phyloP scores from a whole-genome alignment of 129 eudicot genomes.

The Lactuca saligna region DNA sequence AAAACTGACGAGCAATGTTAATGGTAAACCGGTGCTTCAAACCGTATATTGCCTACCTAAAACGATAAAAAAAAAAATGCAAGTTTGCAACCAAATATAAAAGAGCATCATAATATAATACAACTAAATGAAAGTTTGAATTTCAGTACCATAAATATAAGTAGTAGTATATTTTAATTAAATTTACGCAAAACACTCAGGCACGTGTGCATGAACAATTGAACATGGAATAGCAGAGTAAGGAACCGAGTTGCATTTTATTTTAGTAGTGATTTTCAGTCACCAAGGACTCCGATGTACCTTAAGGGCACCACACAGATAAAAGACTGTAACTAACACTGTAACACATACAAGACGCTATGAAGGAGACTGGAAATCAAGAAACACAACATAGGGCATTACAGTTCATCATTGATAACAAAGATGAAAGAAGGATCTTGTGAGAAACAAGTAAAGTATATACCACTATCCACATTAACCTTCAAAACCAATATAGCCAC shows the following conservation, averaged over 20 bases:
- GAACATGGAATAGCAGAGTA: too few relatives aligned
- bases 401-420: not conserved
- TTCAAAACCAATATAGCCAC: not conserved
- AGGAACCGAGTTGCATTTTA: not conserved
- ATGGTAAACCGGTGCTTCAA: too few relatives aligned
- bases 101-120: too few relatives aligned
- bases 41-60: too few relatives aligned
- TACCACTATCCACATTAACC: constrained; percentile 15
- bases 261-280: constrained; percentile 1
- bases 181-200: constrained; percentile 2
- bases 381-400: not conserved
- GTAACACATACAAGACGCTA: not conserved
- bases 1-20: too few relatives aligned
- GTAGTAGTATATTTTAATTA: too few relatives aligned
- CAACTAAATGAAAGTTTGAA: not conserved
- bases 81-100: not conserved
- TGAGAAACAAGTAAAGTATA: not conserved
- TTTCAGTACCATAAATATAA: not conserved
- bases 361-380: constrained; percentile 9
- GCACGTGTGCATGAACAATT: too few relatives aligned
- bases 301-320: too few relatives aligned
- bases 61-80: too few relatives aligned
- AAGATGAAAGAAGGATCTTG: constrained; percentile 6
- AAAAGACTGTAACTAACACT: not conserved
- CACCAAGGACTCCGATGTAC: too few relatives aligned